Conservation (phyloP, 179 eudicot species). For the Gypsophila paniculata region DNA sequence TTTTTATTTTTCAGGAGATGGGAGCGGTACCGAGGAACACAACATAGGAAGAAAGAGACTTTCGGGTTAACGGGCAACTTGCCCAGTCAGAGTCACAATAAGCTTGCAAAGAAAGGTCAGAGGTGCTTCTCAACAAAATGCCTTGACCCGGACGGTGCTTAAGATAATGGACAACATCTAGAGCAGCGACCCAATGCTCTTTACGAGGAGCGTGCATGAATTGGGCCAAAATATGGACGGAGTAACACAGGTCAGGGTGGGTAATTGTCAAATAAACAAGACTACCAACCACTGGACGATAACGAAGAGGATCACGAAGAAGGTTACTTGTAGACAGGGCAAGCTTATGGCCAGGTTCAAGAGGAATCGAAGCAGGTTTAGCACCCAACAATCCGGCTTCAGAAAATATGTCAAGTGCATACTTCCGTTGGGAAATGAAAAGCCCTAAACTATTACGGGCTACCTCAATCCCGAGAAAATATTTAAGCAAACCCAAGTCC, state of each 20-base stretch:
- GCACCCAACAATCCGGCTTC: background rate
- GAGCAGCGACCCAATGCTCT: background rate
- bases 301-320: background rate
- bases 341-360: background rate
- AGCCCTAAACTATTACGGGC: background rate
- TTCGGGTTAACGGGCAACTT: no score
- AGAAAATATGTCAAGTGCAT: background rate
- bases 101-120: background rate
- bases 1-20: background rate
- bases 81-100: background rate
- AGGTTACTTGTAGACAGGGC: no score
- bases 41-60: background rate
- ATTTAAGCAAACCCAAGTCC: conserved; percentile 4
- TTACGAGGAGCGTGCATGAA: background rate
- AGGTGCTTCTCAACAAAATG: background rate
- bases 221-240: background rate
- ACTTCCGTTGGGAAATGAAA: background rate
- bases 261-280: background rate
- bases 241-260: background rate
- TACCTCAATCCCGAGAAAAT: background rate
- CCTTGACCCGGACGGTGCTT: background rate
- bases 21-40: background rate
- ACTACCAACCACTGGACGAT: background rate
- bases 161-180: background rate
- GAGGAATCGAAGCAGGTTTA: background rate